phyloP scores from a whole-genome alignment of 1,284 basidiomycete genomes.

The Tylopilus microsporus region DNA sequence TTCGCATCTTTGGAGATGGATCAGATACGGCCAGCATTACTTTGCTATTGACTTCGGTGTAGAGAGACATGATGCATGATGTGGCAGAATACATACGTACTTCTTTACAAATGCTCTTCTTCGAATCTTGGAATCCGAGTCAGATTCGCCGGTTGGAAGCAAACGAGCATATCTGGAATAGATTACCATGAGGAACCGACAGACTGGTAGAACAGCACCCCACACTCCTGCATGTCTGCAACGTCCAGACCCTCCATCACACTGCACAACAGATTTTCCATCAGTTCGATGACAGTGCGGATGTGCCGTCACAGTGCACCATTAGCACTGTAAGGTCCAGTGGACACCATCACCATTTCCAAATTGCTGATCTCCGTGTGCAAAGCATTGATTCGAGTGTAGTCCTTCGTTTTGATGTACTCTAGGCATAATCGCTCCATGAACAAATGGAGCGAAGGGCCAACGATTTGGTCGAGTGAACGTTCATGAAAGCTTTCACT shows the following conservation, averaged over 20 bases:
- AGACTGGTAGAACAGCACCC: not conserved
- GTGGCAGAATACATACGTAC: no score
- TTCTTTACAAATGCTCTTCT: not conserved
- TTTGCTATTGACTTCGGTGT: not conserved
- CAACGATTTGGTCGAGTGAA: no score
- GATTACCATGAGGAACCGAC: not conserved
- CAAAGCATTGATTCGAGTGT: no score
- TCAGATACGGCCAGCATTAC: not conserved
- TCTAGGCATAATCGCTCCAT: no score
- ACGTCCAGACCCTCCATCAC: not conserved
- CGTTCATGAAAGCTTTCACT: no score
- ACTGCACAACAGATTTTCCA: not conserved
- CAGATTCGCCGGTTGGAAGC: not conserved
- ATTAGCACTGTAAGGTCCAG: no score
- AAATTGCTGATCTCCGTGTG: no score
- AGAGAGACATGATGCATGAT: not conserved
- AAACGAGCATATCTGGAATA: not conserved
- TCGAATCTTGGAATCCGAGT: not conserved
- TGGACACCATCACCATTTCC: no score
- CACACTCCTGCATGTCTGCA: not conserved
- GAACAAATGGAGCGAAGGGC: no score
- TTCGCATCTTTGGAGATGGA: not conserved
- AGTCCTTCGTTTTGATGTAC: no score
- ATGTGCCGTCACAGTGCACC: not conserved
- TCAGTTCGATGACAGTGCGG: not conserved